A percentile compares a stretch with the other conserved stretches of the same genome.
These are phyloP conservation scores for Boletus patriciae DNA, from an alignment of 768 basidiomycete genomes.

Conservation along the genomic window DNA sequence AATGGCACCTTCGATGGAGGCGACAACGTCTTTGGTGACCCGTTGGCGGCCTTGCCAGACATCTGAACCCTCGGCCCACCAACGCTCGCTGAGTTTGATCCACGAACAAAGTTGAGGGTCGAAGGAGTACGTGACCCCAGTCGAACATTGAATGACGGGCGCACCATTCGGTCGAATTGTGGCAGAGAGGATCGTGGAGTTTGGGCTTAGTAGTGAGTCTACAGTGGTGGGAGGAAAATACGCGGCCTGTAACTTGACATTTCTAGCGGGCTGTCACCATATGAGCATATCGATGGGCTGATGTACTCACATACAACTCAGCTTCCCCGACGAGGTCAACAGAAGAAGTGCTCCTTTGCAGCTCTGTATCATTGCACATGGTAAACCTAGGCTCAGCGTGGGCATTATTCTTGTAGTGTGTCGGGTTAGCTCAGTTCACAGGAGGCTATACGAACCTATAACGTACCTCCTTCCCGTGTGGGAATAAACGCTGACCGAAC, in stretches of 20 bases:
- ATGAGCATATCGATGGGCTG: neutral
- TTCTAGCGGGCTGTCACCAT: constrained; percentile 49
- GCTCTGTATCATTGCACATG: constrained; percentile 67
- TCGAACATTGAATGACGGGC: constrained; percentile 74
- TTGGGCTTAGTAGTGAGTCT: constrained; percentile 55
- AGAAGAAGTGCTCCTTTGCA: constrained; percentile 64
- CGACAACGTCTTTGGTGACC: constrained; percentile 53
- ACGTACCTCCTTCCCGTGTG: constrained; percentile 77
- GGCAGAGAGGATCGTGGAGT: constrained; percentile 61
- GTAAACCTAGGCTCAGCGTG: constrained; percentile 67
- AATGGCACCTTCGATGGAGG: constrained; percentile 54
- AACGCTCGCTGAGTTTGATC: constrained; percentile 73
- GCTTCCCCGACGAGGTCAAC: constrained; percentile 67
- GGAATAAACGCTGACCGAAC: constrained; percentile 80
- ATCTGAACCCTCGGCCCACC: constrained; percentile 85
- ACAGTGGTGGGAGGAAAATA: constrained; percentile 69
- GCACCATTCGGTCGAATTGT: constrained; percentile 75
- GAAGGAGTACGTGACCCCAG: constrained; percentile 79
- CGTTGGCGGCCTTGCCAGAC: constrained; percentile 77
- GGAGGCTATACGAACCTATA: neutral
- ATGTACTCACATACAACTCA: constrained; percentile 70
- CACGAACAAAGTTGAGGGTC: constrained; percentile 66
- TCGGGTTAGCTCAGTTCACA: neutral
- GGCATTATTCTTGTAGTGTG: constrained; percentile 65
- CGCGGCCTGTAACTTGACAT: constrained; percentile 65